phyloP scores from a whole-genome alignment of 805 yeast species.

The Pichia nakasei region DNA sequence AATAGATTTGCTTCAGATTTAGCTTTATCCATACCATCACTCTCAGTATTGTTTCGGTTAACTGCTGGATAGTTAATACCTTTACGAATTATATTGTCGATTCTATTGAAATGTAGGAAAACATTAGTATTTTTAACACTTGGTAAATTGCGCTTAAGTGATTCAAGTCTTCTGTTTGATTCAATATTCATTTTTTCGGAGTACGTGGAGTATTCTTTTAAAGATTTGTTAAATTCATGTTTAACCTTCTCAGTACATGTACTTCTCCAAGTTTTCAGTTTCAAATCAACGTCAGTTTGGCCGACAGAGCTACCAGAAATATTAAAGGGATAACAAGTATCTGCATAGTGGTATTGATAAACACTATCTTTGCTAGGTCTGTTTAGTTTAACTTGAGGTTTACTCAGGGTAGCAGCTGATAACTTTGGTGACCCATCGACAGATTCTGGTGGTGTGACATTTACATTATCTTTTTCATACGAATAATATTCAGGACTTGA shows the following conservation, averaged over 20 bases:
- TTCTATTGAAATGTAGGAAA: slow-evolving; percentile 13
- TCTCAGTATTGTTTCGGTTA: background rate
- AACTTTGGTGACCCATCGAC: slow-evolving; percentile 18
- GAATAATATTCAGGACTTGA: slow-evolving; percentile 12
- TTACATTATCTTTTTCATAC: slow-evolving; percentile 2
- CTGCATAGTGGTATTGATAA: slow-evolving; percentile 22
- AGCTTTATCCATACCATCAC: background rate
- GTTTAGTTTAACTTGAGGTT: slow-evolving; percentile 12
- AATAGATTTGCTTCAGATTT: background rate
- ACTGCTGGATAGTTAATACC: slow-evolving; percentile 1
- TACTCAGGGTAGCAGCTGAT: slow-evolving; percentile 14
- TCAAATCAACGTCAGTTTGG: slow-evolving; percentile 24
- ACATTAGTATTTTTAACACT: slow-evolving; percentile 1
- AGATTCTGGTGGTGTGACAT: slow-evolving; percentile 24
- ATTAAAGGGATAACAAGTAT: slow-evolving; percentile 29
- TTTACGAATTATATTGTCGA: slow-evolving; percentile 19
- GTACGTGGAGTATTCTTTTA: slow-evolving; percentile 31
- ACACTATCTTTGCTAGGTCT: slow-evolving; percentile 16
- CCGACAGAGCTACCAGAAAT: slow-evolving; percentile 18
- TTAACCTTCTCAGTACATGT: slow-evolving; percentile 33
- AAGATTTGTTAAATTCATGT: slow-evolving; percentile 32
- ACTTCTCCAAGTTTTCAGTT: slow-evolving; percentile 36
- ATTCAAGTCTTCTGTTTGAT: background rate
- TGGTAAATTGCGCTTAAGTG: background rate
- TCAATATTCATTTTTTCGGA: slow-evolving; percentile 15